Base-by-base conservation (phyloP, 1,284 basidiomycete genomes). In the Malassezia obtusa region DNA sequence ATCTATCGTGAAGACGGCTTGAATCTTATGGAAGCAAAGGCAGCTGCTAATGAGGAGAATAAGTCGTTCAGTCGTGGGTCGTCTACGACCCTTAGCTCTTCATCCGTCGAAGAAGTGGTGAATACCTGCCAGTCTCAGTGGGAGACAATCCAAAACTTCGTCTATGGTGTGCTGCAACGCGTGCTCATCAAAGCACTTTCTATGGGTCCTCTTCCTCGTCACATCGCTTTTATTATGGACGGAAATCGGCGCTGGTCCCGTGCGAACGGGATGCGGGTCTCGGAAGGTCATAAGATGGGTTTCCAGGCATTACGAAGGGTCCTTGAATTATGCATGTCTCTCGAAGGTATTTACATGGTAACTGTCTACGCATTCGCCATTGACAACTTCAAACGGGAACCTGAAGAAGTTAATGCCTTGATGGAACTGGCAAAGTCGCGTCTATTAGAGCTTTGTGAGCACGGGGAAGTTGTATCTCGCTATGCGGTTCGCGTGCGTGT, bases 191-290 rank as follows among this genome's bases (percentile, higher is more conserved):
- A 24, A 19, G 28, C 43, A 7, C 43, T 45, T 6, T 45, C 43
- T 4, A 31, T 45, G 15, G 92, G 91, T 0, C 92, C 94, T 1
- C 79, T 94, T 19, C 94, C 94, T 0, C 76, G 79, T 37, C 94
- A 99, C 78, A 81, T 98, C 37, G 91, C 87, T 2, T 92, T 99
- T 71, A 86, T 95, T 32, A 94, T 99, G 89, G 94, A 99, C 67
- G 94, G 94, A 4, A 99, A 98, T 75, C 79, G 94, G 47, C 80
- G 94, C 5, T 95, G 87, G 72, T 92, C 94, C 0, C 80, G 86
- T n/a, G 61, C 59, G 1, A 60, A 63, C 2, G 52, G 57, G 8
- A 49, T 62, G 19, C 51, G 56, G 26, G 59, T 71, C 31, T 54
- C 54, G 21, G 78, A 75, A 59, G 92, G 94, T 0, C 94, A 99